Conservation (phyloP, 805 yeast species). For the Hyphopichia homilentoma region DNA sequence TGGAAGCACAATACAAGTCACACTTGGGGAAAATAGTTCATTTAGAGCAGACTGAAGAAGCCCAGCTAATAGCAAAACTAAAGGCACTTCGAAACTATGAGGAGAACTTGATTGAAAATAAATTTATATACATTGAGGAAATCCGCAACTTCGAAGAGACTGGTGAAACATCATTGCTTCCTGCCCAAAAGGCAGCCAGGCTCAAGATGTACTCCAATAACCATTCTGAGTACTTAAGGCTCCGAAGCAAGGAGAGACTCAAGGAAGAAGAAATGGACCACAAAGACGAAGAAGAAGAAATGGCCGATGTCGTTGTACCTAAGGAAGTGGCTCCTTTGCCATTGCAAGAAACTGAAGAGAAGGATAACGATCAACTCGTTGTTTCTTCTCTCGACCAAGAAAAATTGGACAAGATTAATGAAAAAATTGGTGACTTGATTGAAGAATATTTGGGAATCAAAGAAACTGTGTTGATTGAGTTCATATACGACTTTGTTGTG, state of each 20-base stretch:
- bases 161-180: neutral
- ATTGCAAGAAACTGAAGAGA: slow-evolving; percentile 2
- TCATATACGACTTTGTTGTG: slow-evolving; percentile 36
- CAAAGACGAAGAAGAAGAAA: slow-evolving; percentile 35
- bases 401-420: slow-evolving; percentile 19
- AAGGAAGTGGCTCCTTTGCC: slow-evolving; percentile 11
- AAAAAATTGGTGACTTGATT: slow-evolving; percentile 39
- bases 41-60: slow-evolving; percentile 15
- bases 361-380: neutral
- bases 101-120: slow-evolving; percentile 30
- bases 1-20: slow-evolving; percentile 16
- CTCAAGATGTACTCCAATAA: slow-evolving; percentile 33
- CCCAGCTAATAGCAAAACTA: slow-evolving; percentile 17
- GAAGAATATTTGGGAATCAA: slow-evolving; percentile 52
- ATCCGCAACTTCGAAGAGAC: slow-evolving; percentile 14
- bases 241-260: slow-evolving; percentile 29
- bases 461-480: slow-evolving; percentile 48
- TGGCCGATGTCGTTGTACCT: no score
- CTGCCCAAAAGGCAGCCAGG: slow-evolving; percentile 2
- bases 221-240: slow-evolving; percentile 41
- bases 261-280: slow-evolving; percentile 45
- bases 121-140: slow-evolving; percentile 32
- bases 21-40: slow-evolving; percentile 10
- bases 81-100: slow-evolving; percentile 31
- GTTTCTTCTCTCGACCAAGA: slow-evolving; percentile 10